Evolutionary conservation across 352 stramenopile species (phyloP).

Genomic region (Globisporangium irregulare): DNA sequence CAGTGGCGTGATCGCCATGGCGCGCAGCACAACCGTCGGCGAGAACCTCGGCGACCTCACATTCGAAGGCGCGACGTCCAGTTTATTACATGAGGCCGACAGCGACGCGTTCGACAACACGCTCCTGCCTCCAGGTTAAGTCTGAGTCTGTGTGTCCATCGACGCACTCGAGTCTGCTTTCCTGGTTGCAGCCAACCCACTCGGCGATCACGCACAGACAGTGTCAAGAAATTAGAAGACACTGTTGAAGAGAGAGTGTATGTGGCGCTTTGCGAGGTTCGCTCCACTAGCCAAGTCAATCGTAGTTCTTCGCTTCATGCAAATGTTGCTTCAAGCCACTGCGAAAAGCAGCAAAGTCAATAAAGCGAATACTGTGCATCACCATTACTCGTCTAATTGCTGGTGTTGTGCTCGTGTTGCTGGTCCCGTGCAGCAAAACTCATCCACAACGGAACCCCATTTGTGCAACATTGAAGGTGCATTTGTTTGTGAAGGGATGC

Average conservation of each 20-base stretch:
- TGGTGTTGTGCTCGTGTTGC: not conserved
- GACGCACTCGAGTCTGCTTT: not conserved
- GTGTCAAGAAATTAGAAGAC: not conserved
- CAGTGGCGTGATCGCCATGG: slow-evolving; percentile 84
- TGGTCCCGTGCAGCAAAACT: not conserved
- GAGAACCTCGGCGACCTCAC: slow-evolving; percentile 65
- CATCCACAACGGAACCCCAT: not conserved
- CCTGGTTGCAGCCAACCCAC: not conserved
- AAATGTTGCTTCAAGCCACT: too few species aligned
- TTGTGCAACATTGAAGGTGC: too few species aligned
- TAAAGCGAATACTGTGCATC: not conserved
- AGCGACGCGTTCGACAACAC: slow-evolving; percentile 64
- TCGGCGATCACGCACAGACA: not conserved
- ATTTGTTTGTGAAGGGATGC: not conserved
- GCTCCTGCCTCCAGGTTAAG: slow-evolving; percentile 65
- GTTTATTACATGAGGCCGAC: slow-evolving; percentile 66
- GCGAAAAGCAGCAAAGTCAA: not conserved
- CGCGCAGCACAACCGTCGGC: slow-evolving; percentile 57
- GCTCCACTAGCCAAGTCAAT: not conserved
- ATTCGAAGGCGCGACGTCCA: slow-evolving; percentile 73
- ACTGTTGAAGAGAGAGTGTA: not conserved
- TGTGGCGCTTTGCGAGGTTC: not conserved
- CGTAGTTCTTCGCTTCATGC: not conserved
- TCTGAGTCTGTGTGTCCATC: not conserved
- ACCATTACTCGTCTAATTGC: not conserved